Conservation (phyloP, 2,329 filamentous ascomycete species). For the Scedosporium dehoogii region DNA sequence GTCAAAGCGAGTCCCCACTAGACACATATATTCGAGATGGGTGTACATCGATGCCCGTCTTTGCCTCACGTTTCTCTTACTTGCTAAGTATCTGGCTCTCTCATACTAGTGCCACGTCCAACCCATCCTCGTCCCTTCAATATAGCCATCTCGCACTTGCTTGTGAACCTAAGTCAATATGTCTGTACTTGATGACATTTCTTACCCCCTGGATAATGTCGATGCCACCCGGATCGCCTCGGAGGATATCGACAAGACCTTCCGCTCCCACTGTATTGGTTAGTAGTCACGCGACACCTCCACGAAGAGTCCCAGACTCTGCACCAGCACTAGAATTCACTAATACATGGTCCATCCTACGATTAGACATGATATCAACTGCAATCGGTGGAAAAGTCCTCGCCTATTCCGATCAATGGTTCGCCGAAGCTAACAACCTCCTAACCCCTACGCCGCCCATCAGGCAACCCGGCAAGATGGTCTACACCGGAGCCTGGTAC, state of each 20-base stretch:
- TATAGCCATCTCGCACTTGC: neutral
- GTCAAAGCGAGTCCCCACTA: neutral
- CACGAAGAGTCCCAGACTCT: neutral
- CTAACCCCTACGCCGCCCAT: slow-evolving; percentile 55
- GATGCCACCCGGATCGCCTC: slow-evolving; percentile 36
- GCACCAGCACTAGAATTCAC: neutral
- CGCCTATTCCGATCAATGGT: slow-evolving; percentile 59
- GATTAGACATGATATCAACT: slow-evolving; percentile 48
- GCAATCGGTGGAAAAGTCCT: slow-evolving; percentile 54
- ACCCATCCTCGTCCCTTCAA: neutral
- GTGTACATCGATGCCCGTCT: neutral
- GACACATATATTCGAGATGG: neutral
- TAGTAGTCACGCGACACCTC: slow-evolving; percentile 16
- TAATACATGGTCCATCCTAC: neutral
- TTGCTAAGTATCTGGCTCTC: neutral
- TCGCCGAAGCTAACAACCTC: slow-evolving; percentile 55
- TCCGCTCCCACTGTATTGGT: slow-evolving; percentile 54
- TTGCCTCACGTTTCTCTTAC: neutral
- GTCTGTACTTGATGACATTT: slow-evolving; percentile 15
- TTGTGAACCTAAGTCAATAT: neutral
- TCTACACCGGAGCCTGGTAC: slow-evolving; percentile 60
- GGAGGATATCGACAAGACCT: slow-evolving; percentile 49
- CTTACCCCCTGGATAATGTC: slow-evolving; percentile 48
- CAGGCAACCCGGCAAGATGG: slow-evolving; percentile 56
- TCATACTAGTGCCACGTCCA: neutral